Evolutionary conservation across 2,329 filamentous ascomycete genomes (phyloP).

Genomic region (Neonectria ditissima): DNA sequence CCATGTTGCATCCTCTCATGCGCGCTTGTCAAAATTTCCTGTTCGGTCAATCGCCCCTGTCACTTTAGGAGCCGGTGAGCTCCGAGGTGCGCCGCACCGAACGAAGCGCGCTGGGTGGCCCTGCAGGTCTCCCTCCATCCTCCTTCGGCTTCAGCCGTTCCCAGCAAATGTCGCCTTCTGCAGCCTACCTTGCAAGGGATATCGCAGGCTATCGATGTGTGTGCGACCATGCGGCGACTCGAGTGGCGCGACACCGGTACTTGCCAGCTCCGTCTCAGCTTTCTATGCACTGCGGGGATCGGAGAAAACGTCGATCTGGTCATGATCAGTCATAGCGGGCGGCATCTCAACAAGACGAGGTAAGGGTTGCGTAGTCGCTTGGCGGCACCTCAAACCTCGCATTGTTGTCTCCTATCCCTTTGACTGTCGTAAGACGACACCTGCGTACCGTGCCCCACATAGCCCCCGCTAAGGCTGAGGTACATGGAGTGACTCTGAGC

Average conservation of each 20-base stretch:
- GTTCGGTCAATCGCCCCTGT: not conserved
- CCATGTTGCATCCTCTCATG: not conserved
- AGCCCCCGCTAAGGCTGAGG: too few species aligned
- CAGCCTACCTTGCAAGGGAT: constrained; percentile 12
- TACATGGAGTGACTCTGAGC: too few species aligned
- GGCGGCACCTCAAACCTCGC: not conserved
- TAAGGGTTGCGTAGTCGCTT: constrained; percentile 2
- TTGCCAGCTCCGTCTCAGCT: not conserved
- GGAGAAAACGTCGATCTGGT: not conserved
- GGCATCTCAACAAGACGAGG: constrained; percentile 6
- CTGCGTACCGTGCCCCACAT: too few species aligned
- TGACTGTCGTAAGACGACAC: too few species aligned
- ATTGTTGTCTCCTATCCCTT: too few species aligned
- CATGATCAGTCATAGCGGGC: constrained; percentile 3
- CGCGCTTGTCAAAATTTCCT: not conserved
- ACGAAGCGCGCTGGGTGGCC: constrained; percentile 11
- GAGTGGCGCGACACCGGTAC: not conserved
- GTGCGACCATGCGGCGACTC: constrained; percentile 15
- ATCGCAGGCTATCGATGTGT: constrained; percentile 9
- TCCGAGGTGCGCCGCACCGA: not conserved
- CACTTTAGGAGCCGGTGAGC: not conserved
- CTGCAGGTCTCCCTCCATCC: constrained; percentile 4
- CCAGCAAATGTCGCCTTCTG: constrained; percentile 4
- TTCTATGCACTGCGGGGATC: not conserved
- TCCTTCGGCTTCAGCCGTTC: constrained; percentile 24